Evolutionary conservation across 2,329 filamentous ascomycete genomes (phyloP).

Genomic region (Arthroderma sp.): DNA sequence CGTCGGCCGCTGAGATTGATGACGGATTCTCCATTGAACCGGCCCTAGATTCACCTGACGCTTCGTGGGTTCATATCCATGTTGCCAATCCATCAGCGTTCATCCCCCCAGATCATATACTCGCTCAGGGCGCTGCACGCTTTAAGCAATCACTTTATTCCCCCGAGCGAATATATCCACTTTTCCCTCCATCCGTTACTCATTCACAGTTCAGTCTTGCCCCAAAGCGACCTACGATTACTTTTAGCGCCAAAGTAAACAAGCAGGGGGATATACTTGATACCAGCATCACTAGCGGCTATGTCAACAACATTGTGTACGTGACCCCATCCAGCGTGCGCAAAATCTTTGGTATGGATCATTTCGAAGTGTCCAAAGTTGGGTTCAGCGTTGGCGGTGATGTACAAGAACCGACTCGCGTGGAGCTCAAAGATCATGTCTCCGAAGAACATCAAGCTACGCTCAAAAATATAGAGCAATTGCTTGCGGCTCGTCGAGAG

Average conservation of each 20-base stretch:
- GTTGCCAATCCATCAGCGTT: conserved; percentile 53
- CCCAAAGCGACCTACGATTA: conserved; percentile 42
- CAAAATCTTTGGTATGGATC: conserved; percentile 23
- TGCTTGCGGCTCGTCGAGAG: conserved; percentile 28
- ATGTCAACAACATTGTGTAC: conserved; percentile 40
- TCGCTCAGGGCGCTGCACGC: conserved; percentile 42
- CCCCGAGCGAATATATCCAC: conserved; percentile 42
- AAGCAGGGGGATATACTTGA: conserved; percentile 40
- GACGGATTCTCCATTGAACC: conserved; percentile 48
- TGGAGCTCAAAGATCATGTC: conserved; percentile 17
- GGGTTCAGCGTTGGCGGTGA: conserved; percentile 22
- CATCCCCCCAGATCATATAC: conserved; percentile 36
- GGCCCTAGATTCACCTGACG: conserved; percentile 28
- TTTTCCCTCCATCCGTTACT: conserved; percentile 40
- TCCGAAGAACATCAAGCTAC: conserved; percentile 21
- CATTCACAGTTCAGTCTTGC: conserved; percentile 42
- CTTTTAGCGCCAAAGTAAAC: conserved; percentile 46
- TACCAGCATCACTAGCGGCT: conserved; percentile 40
- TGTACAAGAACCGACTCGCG: conserved; percentile 12
- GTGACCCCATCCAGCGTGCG: conserved; percentile 35
- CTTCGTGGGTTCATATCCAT: conserved; percentile 49
- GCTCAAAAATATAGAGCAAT: conserved; percentile 23
- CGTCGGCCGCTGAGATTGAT: conserved; percentile 45
- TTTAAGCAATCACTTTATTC: conserved; percentile 41
- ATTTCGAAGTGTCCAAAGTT: conserved; percentile 10